A percentile compares a stretch with the other conserved stretches of the same genome.
Conservation (phyloP, 2,329 filamentous ascomycete genomes). For the Colletotrichum magnum region DNA sequence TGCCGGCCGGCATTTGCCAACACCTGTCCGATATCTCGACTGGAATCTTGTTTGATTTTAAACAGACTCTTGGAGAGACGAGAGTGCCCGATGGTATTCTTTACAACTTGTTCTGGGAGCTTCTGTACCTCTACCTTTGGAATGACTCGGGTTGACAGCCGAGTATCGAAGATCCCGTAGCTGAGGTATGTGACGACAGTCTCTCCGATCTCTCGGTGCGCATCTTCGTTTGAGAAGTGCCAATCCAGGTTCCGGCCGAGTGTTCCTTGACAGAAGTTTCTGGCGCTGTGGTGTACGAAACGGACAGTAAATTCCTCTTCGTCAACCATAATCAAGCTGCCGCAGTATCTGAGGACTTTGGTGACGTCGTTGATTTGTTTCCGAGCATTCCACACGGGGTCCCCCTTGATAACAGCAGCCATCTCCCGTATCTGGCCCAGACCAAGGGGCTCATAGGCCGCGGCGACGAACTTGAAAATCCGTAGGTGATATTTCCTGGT, state of each 20-base stretch:
- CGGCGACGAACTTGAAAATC: conserved; percentile 50
- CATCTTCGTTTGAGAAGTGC: background rate
- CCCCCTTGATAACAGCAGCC: conserved; percentile 52
- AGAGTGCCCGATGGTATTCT: background rate
- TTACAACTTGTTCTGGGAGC: background rate
- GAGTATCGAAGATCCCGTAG: conserved; percentile 44
- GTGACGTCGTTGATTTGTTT: conserved; percentile 44
- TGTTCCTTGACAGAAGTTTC: conserved; percentile 48
- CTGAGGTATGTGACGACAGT: conserved; percentile 49
- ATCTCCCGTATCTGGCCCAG: conserved; percentile 55
- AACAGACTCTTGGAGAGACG: background rate
- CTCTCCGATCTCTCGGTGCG: conserved; percentile 36
- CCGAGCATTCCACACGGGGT: conserved; percentile 45
- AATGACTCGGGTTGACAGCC: background rate
- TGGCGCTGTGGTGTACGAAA: conserved; percentile 53
- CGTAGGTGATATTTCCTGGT: background rate
- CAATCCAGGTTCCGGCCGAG: conserved; percentile 2
- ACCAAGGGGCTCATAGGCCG: conserved; percentile 49
- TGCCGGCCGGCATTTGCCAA: background rate
- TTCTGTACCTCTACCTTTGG: background rate
- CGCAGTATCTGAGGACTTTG: conserved; percentile 47
- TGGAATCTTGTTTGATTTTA: no score
- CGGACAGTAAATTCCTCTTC: conserved; percentile 50
- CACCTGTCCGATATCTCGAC: background rate
- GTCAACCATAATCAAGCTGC: conserved; percentile 51